Percentiles rank a stretch among this genome's conserved stretches.
Evolutionary conservation across 1,139 yeast genomes (phyloP).

Genomic region (Kurtzmaniella natalensis): DNA sequence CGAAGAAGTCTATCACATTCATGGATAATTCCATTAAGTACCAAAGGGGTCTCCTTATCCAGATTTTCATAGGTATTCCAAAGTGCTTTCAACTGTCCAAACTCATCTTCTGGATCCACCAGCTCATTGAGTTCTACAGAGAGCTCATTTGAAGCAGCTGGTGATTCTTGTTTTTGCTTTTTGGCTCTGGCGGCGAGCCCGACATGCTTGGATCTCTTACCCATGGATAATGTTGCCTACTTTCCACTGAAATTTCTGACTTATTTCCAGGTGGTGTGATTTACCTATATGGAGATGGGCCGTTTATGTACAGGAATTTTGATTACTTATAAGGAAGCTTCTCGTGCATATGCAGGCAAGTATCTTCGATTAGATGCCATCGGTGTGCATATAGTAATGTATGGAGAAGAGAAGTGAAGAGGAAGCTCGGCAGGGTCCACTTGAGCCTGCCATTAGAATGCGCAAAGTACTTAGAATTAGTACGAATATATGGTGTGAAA

Average conservation of each 20-base stretch:
- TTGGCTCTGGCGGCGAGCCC: constrained; percentile 61
- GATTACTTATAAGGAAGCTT: no score
- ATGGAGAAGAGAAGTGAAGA: no score
- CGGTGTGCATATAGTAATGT: no score
- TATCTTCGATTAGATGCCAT: no score
- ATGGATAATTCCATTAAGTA: constrained; percentile 82
- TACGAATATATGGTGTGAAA: no score
- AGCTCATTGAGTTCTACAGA: constrained; percentile 70
- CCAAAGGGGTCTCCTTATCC: constrained; percentile 55
- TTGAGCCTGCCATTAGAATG: no score
- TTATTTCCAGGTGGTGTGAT: background rate
- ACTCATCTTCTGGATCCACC: constrained; percentile 72
- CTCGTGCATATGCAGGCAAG: no score
- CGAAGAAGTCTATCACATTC: constrained; percentile 84
- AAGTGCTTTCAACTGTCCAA: constrained; percentile 67
- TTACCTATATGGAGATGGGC: no score
- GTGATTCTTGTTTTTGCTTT: constrained; percentile 37
- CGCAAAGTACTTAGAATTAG: no score
- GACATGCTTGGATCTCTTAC: constrained; percentile 59
- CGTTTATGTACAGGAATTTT: background rate
- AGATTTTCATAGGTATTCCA: constrained; percentile 58
- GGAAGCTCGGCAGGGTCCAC: no score
- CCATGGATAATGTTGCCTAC: constrained; percentile 50
- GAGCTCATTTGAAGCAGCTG: constrained; percentile 33
- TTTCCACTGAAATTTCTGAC: no score